Conservation (phyloP, 768 basidiomycete genomes). For the Collybiopsis confluens region DNA sequence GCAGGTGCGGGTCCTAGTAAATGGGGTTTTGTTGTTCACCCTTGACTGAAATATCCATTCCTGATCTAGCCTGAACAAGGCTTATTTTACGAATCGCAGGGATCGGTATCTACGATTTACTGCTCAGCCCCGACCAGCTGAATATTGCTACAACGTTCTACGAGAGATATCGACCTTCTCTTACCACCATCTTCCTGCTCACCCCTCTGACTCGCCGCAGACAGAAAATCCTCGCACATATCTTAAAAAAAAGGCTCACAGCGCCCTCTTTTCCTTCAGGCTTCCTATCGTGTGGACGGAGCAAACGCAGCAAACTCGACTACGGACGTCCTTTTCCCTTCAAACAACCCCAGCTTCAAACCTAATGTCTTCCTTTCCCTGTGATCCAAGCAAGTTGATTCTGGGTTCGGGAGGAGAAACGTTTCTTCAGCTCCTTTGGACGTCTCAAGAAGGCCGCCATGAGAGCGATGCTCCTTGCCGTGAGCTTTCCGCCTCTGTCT, state of each 20-base stretch:
- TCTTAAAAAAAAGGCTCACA: slow-evolving; percentile 57
- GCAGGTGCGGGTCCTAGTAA: no score
- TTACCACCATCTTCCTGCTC: slow-evolving; percentile 45
- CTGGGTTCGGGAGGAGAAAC: slow-evolving; percentile 82
- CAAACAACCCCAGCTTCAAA: slow-evolving; percentile 26
- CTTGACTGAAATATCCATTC: no score
- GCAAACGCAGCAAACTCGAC: not conserved
- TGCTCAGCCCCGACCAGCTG: slow-evolving; percentile 56
- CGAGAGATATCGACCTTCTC: slow-evolving; percentile 67
- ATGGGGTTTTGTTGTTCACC: no score
- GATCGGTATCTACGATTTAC: slow-evolving; percentile 87
- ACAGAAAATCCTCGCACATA: slow-evolving; percentile 21
- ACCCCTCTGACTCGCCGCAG: not conserved
- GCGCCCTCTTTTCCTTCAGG: slow-evolving; percentile 61
- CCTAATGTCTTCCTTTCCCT: slow-evolving; percentile 73
- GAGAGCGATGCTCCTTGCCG: slow-evolving; percentile 6
- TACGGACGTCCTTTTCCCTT: not conserved
- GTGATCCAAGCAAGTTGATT: slow-evolving; percentile 90
- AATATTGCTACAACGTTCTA: slow-evolving; percentile 83
- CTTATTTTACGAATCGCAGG: slow-evolving; percentile 93
- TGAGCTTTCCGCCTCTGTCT: not conserved
- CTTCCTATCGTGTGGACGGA: slow-evolving; percentile 17
- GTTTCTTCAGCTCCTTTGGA: slow-evolving; percentile 51
- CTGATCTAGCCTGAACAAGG: no score
- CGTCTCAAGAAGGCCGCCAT: slow-evolving; percentile 24